Percentiles rank a stretch among this genome's conserved stretches.
Evolutionary conservation across 495 filamentous ascomycete genomes (phyloP).

Genomic region (Astrothelium subdiscretum): DNA sequence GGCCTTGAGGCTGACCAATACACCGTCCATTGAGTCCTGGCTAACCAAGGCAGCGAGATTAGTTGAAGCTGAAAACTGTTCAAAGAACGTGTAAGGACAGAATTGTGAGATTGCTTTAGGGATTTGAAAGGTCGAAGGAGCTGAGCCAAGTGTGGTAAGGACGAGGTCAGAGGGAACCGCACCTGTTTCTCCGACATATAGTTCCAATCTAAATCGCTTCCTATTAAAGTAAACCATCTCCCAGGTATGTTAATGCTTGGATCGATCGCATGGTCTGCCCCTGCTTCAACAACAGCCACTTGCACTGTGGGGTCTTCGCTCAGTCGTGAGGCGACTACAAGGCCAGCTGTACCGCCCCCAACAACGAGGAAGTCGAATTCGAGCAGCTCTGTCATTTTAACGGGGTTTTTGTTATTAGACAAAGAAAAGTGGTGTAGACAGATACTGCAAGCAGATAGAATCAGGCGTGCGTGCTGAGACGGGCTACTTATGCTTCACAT

Average conservation of each 20-base stretch:
- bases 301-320: conserved; percentile 8
- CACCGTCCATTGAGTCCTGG: conserved; percentile 5
- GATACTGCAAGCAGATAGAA: too few relatives aligned
- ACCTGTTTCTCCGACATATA: background rate
- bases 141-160: too few relatives aligned
- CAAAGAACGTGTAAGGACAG: too few relatives aligned
- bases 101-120: too few relatives aligned
- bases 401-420: too few relatives aligned
- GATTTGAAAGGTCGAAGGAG: too few relatives aligned
- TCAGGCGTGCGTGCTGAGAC: too few relatives aligned
- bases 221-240: background rate
- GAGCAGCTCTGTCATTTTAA: too few relatives aligned
- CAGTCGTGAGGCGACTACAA: conserved; percentile 9
- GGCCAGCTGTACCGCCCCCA: conserved; percentile 10
- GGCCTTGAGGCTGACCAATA: conserved; percentile 14
- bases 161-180: too few relatives aligned
- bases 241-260: background rate
- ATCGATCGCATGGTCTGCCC: background rate
- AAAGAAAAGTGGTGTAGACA: too few relatives aligned
- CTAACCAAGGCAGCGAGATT: background rate
- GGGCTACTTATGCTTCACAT: too few relatives aligned
- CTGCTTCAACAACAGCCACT: background rate
- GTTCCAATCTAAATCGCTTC: background rate
- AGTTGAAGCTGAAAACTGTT: background rate
- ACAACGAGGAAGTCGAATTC: conserved; percentile 12